These are phyloP conservation scores for Vitis hybrid DNA, from an alignment of 177 flowering plant genomes.

Conservation along the genomic window DNA sequence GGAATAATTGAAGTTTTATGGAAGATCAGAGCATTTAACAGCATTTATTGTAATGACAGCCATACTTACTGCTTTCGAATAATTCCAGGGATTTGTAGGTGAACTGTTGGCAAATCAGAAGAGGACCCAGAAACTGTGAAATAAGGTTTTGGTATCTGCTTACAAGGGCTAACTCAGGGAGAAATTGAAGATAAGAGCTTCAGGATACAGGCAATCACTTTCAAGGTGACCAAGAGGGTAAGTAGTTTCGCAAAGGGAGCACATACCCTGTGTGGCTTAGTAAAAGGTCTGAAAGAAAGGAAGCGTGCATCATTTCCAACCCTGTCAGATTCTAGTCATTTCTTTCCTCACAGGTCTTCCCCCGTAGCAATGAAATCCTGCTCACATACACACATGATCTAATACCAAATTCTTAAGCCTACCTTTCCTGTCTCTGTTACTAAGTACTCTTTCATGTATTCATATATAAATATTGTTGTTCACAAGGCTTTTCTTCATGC, in stretches of 20 bases:
- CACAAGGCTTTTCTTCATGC: too few relatives aligned
- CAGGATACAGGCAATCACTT: neutral
- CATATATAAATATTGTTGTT: too few relatives aligned
- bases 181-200: slow-evolving; percentile 14
- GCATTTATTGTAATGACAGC: too few relatives aligned
- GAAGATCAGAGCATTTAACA: too few relatives aligned
- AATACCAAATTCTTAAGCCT: too few relatives aligned
- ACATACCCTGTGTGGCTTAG: slow-evolving; percentile 27
- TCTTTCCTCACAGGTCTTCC: slow-evolving; percentile 21
- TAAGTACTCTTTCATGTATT: too few relatives aligned
- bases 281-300: slow-evolving; percentile 27
- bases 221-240: neutral
- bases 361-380: slow-evolving; percentile 29
- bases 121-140: slow-evolving; percentile 11
- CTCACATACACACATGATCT: slow-evolving; percentile 20
- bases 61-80: too few relatives aligned
- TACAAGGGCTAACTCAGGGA: slow-evolving; percentile 13
- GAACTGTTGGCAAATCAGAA: neutral
- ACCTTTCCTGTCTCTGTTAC: too few relatives aligned
- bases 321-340: slow-evolving; percentile 23
- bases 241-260: slow-evolving; percentile 13
- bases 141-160: slow-evolving; percentile 10
- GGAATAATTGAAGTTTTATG: too few relatives aligned
- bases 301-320: slow-evolving; percentile 26
- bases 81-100: neutral